These are phyloP conservation scores for Themeda triandra DNA, from an alignment of 176 grass and related monocot species.

Conservation along the genomic window DNA sequence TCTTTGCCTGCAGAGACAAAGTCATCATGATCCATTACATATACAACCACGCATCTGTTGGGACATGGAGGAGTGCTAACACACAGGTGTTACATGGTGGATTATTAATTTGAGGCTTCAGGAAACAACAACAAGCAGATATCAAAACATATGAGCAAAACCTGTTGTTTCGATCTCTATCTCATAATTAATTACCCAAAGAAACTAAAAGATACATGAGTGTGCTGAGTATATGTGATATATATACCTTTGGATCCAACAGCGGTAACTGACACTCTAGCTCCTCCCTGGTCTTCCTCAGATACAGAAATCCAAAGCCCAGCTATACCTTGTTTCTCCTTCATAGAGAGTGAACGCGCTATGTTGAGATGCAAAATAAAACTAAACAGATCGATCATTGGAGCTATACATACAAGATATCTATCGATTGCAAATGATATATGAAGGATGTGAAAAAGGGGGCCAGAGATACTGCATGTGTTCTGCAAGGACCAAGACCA, in stretches of 20 bases:
- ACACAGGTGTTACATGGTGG: too few relatives aligned
- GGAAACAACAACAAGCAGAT: not conserved
- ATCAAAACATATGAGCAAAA: not conserved
- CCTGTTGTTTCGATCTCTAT: not conserved
- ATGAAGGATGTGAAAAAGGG: not conserved
- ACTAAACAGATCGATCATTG: not conserved
- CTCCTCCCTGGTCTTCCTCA: too few relatives aligned
- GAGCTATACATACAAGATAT: not conserved
- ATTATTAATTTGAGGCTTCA: not conserved
- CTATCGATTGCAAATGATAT: not conserved
- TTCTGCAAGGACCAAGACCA: not conserved
- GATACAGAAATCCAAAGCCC: too few relatives aligned
- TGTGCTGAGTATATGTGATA: not conserved
- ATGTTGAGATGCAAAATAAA: not conserved
- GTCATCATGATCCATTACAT: too few relatives aligned
- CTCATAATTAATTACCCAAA: not conserved
- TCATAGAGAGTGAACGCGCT: not conserved
- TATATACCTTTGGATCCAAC: not conserved
- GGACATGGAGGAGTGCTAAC: too few relatives aligned
- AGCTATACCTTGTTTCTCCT: not conserved
- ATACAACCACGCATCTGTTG: too few relatives aligned
- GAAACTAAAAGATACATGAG: not conserved
- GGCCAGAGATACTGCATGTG: not conserved
- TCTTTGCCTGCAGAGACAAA: not conserved
- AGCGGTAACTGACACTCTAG: not conserved